Evolutionary conservation across 805 yeast genomes (phyloP).

Genomic region (Suhomyces pyralidae): DNA sequence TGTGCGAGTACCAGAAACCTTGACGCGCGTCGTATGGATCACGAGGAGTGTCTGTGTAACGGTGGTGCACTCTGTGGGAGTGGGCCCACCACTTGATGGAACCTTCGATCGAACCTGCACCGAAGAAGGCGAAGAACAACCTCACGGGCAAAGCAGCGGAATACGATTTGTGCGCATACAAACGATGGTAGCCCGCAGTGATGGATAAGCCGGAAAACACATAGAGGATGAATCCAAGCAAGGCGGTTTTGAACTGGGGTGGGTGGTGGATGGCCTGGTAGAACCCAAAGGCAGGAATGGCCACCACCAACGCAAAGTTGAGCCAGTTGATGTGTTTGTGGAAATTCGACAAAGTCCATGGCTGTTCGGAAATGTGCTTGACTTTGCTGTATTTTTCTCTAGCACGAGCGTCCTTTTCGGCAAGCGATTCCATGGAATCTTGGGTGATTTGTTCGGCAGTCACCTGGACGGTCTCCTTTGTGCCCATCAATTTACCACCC

Average conservation of each 20-base stretch:
- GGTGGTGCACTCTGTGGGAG: constrained; percentile 80
- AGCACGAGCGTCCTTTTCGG: constrained; percentile 38
- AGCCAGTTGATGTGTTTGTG: constrained; percentile 75
- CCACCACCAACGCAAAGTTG: constrained; percentile 61
- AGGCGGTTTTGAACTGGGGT: constrained; percentile 49
- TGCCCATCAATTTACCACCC: constrained; percentile 79
- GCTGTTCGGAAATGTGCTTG: constrained; percentile 70
- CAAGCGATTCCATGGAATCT: constrained; percentile 45
- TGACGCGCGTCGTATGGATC: constrained; percentile 85
- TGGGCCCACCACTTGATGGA: constrained; percentile 90
- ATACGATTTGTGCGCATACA: constrained; percentile 75
- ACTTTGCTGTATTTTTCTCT: constrained; percentile 37
- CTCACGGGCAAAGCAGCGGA: constrained; percentile 59
- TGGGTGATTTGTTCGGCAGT: constrained; percentile 61
- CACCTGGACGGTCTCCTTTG: constrained; percentile 65
- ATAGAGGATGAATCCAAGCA: constrained; percentile 54
- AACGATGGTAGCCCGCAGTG: constrained; percentile 82
- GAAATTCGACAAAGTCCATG: constrained; percentile 76
- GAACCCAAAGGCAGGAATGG: constrained; percentile 57
- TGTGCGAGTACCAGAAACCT: constrained; percentile 81
- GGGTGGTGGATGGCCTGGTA: constrained; percentile 44
- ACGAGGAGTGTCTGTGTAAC: constrained; percentile 79
- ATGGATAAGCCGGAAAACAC: constrained; percentile 66
- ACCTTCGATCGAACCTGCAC: constrained; percentile 82
- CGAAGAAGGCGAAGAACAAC: constrained; percentile 68